Percentiles rank a stretch among this genome's conserved stretches.
These are phyloP conservation scores for Eleusine indica DNA, from an alignment of 176 grass and related monocot species.

Conservation along the genomic window DNA sequence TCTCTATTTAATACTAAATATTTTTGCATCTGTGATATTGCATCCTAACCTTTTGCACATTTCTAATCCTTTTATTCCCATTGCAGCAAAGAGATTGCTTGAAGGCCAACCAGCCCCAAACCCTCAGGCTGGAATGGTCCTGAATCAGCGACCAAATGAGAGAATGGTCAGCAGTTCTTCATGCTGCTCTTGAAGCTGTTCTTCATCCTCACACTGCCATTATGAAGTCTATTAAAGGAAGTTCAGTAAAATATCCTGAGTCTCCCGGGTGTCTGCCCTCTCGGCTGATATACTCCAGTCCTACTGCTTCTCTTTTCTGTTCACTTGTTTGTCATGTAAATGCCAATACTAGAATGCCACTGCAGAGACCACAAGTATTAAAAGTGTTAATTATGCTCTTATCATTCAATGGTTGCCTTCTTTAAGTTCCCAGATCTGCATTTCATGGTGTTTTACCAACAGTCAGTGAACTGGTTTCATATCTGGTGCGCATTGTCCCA, in stretches of 20 bases:
- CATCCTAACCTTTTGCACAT: constrained; percentile 17
- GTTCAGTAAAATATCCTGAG: constrained; percentile 26
- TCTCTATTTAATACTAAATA: background rate
- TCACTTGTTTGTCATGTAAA: constrained; percentile 54
- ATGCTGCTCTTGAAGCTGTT: constrained; percentile 78
- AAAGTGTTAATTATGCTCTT: constrained; percentile 9
- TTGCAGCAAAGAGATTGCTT: constrained; percentile 89
- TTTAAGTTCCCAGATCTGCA: background rate
- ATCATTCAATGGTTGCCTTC: background rate
- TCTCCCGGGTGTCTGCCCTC: constrained; percentile 33
- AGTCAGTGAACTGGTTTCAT: background rate
- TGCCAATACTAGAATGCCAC: constrained; percentile 58
- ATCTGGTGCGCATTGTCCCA: background rate
- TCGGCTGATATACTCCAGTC: constrained; percentile 38
- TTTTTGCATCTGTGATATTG: constrained; percentile 45
- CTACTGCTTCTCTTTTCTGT: constrained; percentile 8
- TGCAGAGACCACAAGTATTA: constrained; percentile 33
- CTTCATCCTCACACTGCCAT: background rate
- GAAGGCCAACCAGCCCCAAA: constrained; percentile 61
- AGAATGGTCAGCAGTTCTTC: constrained; percentile 69
- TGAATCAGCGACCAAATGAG: constrained; percentile 64
- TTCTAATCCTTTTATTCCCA: constrained; percentile 19
- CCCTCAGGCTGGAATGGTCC: constrained; percentile 75
- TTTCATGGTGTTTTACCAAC: background rate
- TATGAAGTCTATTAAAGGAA: constrained; percentile 32